Evolutionary conservation across 2,329 filamentous ascomycete species (phyloP).

Genomic region (Pseudopithomyces chartarum): DNA sequence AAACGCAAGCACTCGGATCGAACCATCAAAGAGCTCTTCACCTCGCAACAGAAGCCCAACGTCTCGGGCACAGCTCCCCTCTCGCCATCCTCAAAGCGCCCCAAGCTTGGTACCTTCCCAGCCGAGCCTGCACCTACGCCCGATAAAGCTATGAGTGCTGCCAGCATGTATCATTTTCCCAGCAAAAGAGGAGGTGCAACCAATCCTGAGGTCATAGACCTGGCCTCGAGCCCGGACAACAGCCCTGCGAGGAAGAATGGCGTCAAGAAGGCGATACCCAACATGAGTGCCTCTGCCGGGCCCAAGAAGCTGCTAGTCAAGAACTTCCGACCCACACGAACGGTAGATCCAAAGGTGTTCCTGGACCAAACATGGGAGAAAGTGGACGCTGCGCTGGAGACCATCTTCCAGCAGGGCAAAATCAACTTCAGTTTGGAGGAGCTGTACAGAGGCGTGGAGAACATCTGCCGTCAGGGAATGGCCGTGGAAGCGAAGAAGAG

Average conservation of each 20-base stretch:
- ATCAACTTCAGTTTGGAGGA: constrained; percentile 74
- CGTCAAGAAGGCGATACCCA: constrained; percentile 59
- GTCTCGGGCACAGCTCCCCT: constrained; percentile 27
- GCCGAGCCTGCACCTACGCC: constrained; percentile 14
- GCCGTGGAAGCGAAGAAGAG: constrained; percentile 70
- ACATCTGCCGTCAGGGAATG: constrained; percentile 80
- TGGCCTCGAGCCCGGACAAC: constrained; percentile 47
- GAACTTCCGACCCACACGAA: constrained; percentile 74
- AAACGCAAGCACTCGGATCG: constrained; percentile 45
- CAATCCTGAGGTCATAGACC: constrained; percentile 30
- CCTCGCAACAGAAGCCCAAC: constrained; percentile 41
- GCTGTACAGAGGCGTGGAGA: constrained; percentile 88
- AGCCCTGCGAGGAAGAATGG: constrained; percentile 49
- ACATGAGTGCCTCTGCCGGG: constrained; percentile 67
- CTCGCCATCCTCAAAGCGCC: constrained; percentile 38
- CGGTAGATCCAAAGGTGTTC: constrained; percentile 74
- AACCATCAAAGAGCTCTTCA: constrained; percentile 44
- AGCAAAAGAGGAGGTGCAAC: constrained; percentile 29
- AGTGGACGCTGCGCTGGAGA: constrained; percentile 72
- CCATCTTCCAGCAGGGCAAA: constrained; percentile 72
- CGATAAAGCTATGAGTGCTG: constrained; percentile 32
- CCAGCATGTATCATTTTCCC: constrained; percentile 43
- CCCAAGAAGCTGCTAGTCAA: constrained; percentile 91
- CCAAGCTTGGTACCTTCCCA: constrained; percentile 32
- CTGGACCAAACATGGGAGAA: constrained; percentile 76